Percentiles rank a stretch among this genome's conserved stretches.
Conservation (phyloP, 192 early-diverging fungal genomes). For the Funneliformis mosseae region DNA sequence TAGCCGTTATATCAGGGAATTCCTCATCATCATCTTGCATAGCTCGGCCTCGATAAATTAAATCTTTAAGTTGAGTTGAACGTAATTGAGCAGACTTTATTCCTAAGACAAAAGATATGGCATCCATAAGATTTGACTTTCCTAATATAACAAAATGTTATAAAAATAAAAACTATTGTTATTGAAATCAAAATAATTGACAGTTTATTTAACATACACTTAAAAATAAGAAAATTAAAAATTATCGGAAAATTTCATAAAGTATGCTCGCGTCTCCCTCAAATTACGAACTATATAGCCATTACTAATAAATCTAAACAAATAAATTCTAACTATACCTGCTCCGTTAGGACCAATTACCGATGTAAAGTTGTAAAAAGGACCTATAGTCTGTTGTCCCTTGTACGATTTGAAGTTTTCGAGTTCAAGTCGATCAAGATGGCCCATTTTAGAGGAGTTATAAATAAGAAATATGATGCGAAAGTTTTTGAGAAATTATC, state of each 20-base stretch:
- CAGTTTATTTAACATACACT: neutral
- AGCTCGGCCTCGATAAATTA: conserved; percentile 82
- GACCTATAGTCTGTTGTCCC: conserved; percentile 90
- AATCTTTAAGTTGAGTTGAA: conserved; percentile 83
- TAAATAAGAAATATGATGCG: too few relatives aligned
- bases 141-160: conserved; percentile 48
- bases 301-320: neutral
- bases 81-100: conserved; percentile 91
- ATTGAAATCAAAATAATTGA: neutral
- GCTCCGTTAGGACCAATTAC: conserved; percentile 98
- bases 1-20: conserved; percentile 47
- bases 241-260: neutral
- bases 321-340: conserved; percentile 50
- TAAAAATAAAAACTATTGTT: neutral
- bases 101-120: conserved; percentile 97
- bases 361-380: conserved; percentile 91
- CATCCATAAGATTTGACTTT: conserved; percentile 99
- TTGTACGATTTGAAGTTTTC: conserved; percentile 99
- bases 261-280: neutral
- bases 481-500: too few relatives aligned
- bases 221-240: neutral
- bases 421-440: conserved; percentile 86
- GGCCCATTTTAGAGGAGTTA: conserved; percentile 58
- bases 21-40: conserved; percentile 51
- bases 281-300: neutral